Percentiles rank a stretch among this genome's conserved stretches.
These are phyloP conservation scores for Rhipidocladum racemiflorum DNA, from an alignment of 176 grass and related monocot species.

Conservation along the genomic window DNA sequence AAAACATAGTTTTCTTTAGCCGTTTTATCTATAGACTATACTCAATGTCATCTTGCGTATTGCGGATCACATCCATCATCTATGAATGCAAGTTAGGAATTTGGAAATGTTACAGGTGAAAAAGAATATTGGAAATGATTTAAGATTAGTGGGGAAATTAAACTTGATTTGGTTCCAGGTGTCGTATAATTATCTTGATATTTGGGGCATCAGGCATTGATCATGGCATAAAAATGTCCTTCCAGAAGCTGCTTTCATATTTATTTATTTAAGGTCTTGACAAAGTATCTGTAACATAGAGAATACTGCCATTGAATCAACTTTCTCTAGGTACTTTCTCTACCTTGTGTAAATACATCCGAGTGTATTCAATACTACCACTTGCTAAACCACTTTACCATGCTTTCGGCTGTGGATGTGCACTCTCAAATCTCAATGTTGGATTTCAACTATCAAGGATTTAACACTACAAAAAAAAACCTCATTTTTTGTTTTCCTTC, in stretches of 20 bases:
- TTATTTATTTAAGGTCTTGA: conserved; percentile 10
- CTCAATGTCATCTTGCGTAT: neutral
- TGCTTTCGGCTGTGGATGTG: too few relatives aligned
- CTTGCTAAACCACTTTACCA: too few relatives aligned
- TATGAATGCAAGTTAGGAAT: conserved; percentile 8
- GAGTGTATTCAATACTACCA: too few relatives aligned
- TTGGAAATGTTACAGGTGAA: neutral
- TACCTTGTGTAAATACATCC: too few relatives aligned
- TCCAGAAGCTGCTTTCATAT: neutral
- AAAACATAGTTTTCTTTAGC: neutral
- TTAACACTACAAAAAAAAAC: too few relatives aligned
- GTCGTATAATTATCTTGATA: conserved; percentile 3
- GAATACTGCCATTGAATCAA: neutral
- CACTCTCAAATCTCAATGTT: too few relatives aligned
- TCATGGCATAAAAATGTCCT: neutral
- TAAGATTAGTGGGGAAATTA: too few relatives aligned
- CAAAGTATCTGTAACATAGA: neutral
- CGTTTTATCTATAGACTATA: neutral
- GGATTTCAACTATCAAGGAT: too few relatives aligned
- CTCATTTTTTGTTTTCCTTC: too few relatives aligned
- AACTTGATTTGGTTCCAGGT: neutral
- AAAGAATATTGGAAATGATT: neutral
- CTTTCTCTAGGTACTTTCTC: neutral
- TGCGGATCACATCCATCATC: neutral
- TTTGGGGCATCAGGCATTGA: neutral